phyloP scores from a whole-genome alignment of 2,329 filamentous ascomycete species.

The Penicillium fuscoglaucum region DNA sequence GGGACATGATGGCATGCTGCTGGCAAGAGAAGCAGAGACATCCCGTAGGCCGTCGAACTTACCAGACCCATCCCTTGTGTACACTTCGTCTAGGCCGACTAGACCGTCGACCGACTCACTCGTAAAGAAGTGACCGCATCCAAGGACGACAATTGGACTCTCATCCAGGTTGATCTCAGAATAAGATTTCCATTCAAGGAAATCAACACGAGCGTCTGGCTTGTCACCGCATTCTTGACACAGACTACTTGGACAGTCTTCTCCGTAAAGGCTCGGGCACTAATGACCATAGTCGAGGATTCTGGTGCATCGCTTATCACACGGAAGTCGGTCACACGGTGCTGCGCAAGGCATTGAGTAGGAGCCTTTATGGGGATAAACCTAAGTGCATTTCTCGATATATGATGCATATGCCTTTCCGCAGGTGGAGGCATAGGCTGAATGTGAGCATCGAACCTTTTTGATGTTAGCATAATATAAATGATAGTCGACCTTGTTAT shows the following conservation, averaged over 20 bases:
- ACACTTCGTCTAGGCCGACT: constrained; percentile 14
- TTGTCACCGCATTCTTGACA: constrained; percentile 14
- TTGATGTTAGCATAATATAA: background rate
- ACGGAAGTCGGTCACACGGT: constrained; percentile 14
- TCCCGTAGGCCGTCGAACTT: constrained; percentile 15
- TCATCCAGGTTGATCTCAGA: constrained; percentile 16
- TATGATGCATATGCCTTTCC: constrained; percentile 13
- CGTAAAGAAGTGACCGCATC: constrained; percentile 18
- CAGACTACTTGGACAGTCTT: constrained; percentile 12
- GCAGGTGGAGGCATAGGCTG: constrained; percentile 7
- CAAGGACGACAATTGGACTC: constrained; percentile 11
- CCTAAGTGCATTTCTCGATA: constrained; percentile 14
- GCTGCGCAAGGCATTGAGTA: constrained; percentile 19
- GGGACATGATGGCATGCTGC: constrained; percentile 7
- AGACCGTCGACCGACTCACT: constrained; percentile 15
- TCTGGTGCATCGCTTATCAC: constrained; percentile 9
- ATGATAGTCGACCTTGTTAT: no score
- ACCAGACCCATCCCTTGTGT: constrained; percentile 12
- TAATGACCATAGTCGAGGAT: constrained; percentile 6
- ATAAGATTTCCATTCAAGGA: constrained; percentile 11
- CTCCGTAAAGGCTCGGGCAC: constrained; percentile 14
- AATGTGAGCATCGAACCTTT: constrained; percentile 15
- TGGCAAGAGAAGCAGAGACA: constrained; percentile 13
- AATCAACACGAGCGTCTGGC: constrained; percentile 13
- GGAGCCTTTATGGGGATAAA: constrained; percentile 6